Evolutionary conservation across 192 early-diverging fungal genomes (phyloP).

Genomic region (Pilobolus umbonatus): DNA sequence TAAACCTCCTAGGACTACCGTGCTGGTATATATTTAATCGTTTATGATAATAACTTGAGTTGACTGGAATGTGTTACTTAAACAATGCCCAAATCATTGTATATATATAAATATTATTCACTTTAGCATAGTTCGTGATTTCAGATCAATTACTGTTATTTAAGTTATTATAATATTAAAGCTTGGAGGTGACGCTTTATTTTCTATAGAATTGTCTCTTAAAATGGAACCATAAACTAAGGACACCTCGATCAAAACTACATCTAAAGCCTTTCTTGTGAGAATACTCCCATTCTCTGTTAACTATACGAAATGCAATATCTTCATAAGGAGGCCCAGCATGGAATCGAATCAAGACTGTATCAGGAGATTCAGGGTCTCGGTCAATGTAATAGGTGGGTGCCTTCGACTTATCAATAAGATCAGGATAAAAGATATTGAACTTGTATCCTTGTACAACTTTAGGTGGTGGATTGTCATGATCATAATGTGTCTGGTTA

Average conservation of each 20-base stretch:
- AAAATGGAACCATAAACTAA: conserved; percentile 81
- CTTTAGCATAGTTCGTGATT: too few species aligned
- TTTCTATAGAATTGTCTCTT: conserved; percentile 78
- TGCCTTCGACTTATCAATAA: conserved; percentile 87
- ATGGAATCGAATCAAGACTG: conserved; percentile 80
- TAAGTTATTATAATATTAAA: too few species aligned
- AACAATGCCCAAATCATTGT: too few species aligned
- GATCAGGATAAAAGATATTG: conserved; percentile 98
- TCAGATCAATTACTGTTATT: too few species aligned
- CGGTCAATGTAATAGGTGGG: conserved; percentile 85
- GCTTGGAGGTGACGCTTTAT: too few species aligned
- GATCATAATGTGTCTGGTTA: conserved; percentile 97
- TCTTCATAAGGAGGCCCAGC: conserved; percentile 87
- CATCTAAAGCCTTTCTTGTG: conserved; percentile 84
- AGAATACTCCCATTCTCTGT: conserved; percentile 92
- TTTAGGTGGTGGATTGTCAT: conserved; percentile 97
- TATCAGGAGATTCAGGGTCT: conserved; percentile 72
- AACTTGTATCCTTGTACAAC: conserved; percentile 97
- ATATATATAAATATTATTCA: too few species aligned
- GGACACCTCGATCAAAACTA: conserved; percentile 74
- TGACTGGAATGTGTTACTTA: too few species aligned
- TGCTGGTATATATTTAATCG: too few species aligned
- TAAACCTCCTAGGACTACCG: too few species aligned
- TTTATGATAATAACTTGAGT: too few species aligned
- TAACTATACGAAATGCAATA: conserved; percentile 94